Base-by-base conservation (phyloP, 176 grass and related monocot genomes). In the Rhynchospora breviuscula region DNA sequence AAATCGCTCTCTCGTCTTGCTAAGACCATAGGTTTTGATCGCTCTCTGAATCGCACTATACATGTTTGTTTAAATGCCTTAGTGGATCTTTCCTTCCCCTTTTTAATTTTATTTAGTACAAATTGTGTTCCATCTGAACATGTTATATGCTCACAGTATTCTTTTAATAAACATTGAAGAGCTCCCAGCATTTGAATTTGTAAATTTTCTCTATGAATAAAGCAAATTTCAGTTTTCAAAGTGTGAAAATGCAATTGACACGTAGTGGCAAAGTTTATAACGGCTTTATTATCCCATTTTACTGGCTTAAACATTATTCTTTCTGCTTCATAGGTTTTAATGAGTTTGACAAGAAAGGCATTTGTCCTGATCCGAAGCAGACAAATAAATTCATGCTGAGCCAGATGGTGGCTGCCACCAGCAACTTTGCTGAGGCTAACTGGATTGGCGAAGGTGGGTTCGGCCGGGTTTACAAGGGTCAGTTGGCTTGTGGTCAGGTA, bases 371-470 rank as follows among this genome's bases (percentile, higher is more conserved):
- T 45, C 64, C 45, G 6, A 69, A 84, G 6, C 79, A 62, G 61
- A 75, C 88, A 10, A 48, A 84, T 71, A 87, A 83, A 52, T 84
- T 84, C 31, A 52, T 73, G 47, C 77, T 90, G 19, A 75, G 23
- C 65, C 62, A 90, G 63, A 80, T 87, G 46, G 45, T 72, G 15
- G 54, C 57, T 83, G 85, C 88, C 72, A 87, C 85, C 8, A 12
- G 17, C 7, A 84, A 81, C 56, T 90, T 90, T 58, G 23, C 47
- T 31, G 22, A 33, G 63, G 48, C 61, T 8, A 87, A 87, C 61
- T 87, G 83, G 88, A 66, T 90, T n/a, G 88, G 85, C n/a, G 88
- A 87, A 84, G 88, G 88, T 33, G 88, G 85, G 12, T 90, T 90
- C 29, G 88, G 88, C 17, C 44, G 13, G 45, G 85, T 90, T n/a